These are phyloP conservation scores for Nakazawaea laoshanensis DNA, from an alignment of 805 yeast species.

Conservation along the genomic window DNA sequence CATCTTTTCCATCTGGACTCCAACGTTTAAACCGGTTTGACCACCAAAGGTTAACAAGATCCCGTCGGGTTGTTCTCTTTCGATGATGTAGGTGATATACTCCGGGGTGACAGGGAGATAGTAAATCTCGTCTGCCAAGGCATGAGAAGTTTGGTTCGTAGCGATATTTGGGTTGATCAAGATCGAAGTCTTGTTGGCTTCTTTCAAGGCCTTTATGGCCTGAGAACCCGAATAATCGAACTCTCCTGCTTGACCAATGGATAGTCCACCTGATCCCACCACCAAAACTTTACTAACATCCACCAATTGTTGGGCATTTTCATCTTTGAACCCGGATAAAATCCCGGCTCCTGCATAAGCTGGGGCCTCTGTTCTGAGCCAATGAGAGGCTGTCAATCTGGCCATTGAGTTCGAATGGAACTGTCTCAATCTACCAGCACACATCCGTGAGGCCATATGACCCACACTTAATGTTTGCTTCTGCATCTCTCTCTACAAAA, in stretches of 20 bases:
- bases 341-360: slow-evolving; percentile 58
- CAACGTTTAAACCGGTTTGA: slow-evolving; percentile 94
- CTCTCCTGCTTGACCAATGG: slow-evolving; percentile 98
- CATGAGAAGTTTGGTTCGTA: slow-evolving; percentile 92
- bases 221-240: slow-evolving; percentile 96
- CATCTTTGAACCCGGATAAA: slow-evolving; percentile 46
- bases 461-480: no score
- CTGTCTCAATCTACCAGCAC: no score
- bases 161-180: slow-evolving; percentile 95
- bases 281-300: slow-evolving; percentile 84
- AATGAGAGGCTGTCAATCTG: no score
- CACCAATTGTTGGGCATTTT: slow-evolving; percentile 58
- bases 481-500: no score
- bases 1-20: slow-evolving; percentile 90
- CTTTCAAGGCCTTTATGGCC: slow-evolving; percentile 92
- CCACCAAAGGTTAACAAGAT: slow-evolving; percentile 96
- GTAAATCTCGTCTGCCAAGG: slow-evolving; percentile 91
- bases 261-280: slow-evolving; percentile 94
- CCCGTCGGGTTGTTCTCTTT: slow-evolving; percentile 95
- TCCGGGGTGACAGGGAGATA: slow-evolving; percentile 96
- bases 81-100: slow-evolving; percentile 89
- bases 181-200: slow-evolving; percentile 78
- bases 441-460: no score
- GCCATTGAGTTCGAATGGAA: no score
- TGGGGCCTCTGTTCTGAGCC: no score